Evolutionary conservation across 495 filamentous ascomycete genomes (phyloP), one percentile per base, ranked within the genome.

Genomic region (Aspergillus cavernicola): DNA sequence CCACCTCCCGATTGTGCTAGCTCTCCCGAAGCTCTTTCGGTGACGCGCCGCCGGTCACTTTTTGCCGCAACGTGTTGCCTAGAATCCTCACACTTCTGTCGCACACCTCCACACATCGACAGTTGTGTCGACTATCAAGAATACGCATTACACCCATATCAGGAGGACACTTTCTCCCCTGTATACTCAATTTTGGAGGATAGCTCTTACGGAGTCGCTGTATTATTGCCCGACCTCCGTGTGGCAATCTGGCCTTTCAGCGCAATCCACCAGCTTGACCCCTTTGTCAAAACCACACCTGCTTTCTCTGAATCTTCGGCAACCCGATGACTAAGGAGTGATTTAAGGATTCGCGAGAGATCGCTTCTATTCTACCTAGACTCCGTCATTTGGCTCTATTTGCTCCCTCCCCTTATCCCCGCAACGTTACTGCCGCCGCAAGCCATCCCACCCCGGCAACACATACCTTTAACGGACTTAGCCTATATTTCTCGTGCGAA

Each of bases 191-290:
- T 18, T 24, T 28, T 7, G 12, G 20, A 26, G 50, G 36, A 36
- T 33, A 45, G 38, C 20, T 49, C 18, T 36, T 42, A 35, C 31
- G 51, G 44, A 40, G 54, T 42, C 51, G 20, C 35, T 23, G 43
- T 39, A 15, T n/a, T n/a, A n/a, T 35, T 54, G 24, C 26, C 35
- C 53, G 36, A 23, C 16, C 29, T 33, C 50, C 18, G 52, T 55
- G 53, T 48, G 43, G 60, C 49, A 59, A 62, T 63, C 60, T 63
- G 60, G 60, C 60, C 60, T 62, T 53, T 58, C 48, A 43, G 29
- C 51, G 54, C 55, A 46, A 55, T 50, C 54, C 6, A 43, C 41
- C 46, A 15, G 18, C 46, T 23, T 42, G 41, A 22, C 53, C 45
- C 43, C 45, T 52, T 56, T 51, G 48, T 55, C 50, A 33, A n/a